Evolutionary conservation across 345 rosid species (phyloP), one percentile per base, ranked within the genome.

Genomic region (Bruguiera sexangula): DNA sequence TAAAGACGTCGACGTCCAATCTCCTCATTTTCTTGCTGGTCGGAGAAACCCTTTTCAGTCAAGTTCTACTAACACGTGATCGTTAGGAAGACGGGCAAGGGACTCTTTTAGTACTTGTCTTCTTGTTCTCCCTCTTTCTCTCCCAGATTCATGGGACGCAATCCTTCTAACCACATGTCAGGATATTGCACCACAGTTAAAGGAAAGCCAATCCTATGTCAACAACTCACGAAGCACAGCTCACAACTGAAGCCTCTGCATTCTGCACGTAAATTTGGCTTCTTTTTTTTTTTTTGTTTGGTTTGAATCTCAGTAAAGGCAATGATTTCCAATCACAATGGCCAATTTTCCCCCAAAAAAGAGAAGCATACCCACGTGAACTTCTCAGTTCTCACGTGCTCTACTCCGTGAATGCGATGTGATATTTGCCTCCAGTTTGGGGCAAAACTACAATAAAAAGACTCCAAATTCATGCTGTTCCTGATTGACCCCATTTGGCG

Each of bases 351-450:
- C 29, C 29, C 6, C 18, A 46, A 2, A 19, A 19, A 65, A 65
- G 24, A 29, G 26, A 10, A 27, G 57, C 56, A 19, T 65, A 7
- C 50, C 29, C 26, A 29, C 31, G 68, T 50, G 57, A 65, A 8
- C 37, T 64, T 48, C 57, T 64, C 39, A 8, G 32, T 18, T 64
- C 57, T 48, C 57, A 27, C 67, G 27, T 48, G 67, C 24, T 48
- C n/a, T 3, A 7, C 21, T 9, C 8, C 46, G 10, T 64, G 34
- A 11, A 7, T 21, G 27, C 15, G 60, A 21, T 15, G 7, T 0
- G 60, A 56, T 22, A 30, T 8, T 22, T 56, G 13, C 60, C 6
- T 56, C 6, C 0, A 24, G 29, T 3, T 56, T 15, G 29, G 29
- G 6, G 29, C 16, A 56, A 56, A 22, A 3, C 10, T 7, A 43